Base-by-base conservation (phyloP, 2,329 filamentous ascomycete species). In the Apiospora phragmitis region DNA sequence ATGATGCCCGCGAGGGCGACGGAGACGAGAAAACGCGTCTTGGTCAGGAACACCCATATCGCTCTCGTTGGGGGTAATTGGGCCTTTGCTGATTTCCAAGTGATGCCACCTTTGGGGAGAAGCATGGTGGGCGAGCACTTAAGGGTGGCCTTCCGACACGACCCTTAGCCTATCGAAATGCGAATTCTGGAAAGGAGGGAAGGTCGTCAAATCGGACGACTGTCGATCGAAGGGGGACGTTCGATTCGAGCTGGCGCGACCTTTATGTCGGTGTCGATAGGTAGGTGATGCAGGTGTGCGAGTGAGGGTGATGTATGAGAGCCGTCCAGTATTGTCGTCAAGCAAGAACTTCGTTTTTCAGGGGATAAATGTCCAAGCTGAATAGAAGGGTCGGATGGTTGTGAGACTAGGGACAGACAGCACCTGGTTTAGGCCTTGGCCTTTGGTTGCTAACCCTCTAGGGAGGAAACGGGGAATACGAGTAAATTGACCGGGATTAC, bases 81-180 rank as follows among this genome's bases (percentile, higher is more conserved):
- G 77, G 93, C 88, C 84, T 90, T 93, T 75, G 95, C 92, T 75
- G 93, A 92, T 87, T 97, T 98, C 95, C 95, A 98, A 81, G 91
- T 94, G 79, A 95, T 88, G 80, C 94, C 93, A 81, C 93, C 93
- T 84, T 97, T 97, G 74, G 94, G 93, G 77, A 97, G 90, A 85
- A 98, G 90, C 95, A 98, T 98, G 73, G 75, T 85, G 79, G 79
- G 79, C 65, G 67, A 55, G 45, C 67, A 35, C 77, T 74, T 74
- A 78, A 79, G 78, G 81, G 81, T 81, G 81, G 81, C 80, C 77
- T 79, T 80, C 55, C 74, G 75, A 77, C 80, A 83, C 83, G 83
- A 83, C 82, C 81, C 79, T 72, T 68, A 70, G 69, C 55, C 55
- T 38, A 62, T n/a, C 55, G 55, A 62, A 71, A 71, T 43, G 67